Evolutionary conservation across 2,329 filamentous ascomycete species (phyloP).

Genomic region (Chaetomium strumarium): DNA sequence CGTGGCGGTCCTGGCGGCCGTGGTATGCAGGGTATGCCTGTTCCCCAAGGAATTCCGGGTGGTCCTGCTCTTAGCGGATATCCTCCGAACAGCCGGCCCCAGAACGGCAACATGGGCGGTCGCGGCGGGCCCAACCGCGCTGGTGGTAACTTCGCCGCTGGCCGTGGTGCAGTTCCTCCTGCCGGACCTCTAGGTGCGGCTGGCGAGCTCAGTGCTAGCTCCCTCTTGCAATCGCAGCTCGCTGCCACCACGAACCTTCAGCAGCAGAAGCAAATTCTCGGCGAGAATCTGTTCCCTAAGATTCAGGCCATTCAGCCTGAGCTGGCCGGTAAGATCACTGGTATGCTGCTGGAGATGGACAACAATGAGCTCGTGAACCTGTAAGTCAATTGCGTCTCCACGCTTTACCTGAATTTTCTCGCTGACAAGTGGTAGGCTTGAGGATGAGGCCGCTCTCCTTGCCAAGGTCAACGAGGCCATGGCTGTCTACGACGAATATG

Average conservation of each 20-base stretch:
- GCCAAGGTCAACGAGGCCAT: slow-evolving; percentile 97
- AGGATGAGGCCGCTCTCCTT: slow-evolving; percentile 82
- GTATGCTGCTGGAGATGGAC: slow-evolving; percentile 99
- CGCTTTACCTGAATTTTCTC: background rate
- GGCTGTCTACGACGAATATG: slow-evolving; percentile 95
- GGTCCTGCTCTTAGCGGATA: slow-evolving; percentile 51
- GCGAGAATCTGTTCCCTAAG: slow-evolving; percentile 98
- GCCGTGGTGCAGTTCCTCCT: slow-evolving; percentile 39
- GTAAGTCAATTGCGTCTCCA: slow-evolving; percentile 54
- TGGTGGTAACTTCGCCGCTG: slow-evolving; percentile 38
- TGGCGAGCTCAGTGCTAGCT: slow-evolving; percentile 36
- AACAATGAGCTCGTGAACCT: slow-evolving; percentile 89
- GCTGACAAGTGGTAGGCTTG: slow-evolving; percentile 54
- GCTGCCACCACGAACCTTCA: slow-evolving; percentile 47
- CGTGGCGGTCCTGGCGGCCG: slow-evolving; percentile 63
- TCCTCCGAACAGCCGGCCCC: slow-evolving; percentile 48
- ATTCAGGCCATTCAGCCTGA: slow-evolving; percentile 92
- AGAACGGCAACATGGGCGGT: slow-evolving; percentile 40
- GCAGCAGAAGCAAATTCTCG: slow-evolving; percentile 98
- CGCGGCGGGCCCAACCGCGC: slow-evolving; percentile 40
- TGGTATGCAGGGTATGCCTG: slow-evolving; percentile 57
- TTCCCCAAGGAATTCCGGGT: slow-evolving; percentile 47
- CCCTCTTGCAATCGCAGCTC: slow-evolving; percentile 54
- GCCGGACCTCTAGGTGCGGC: slow-evolving; percentile 31
- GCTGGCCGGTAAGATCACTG: slow-evolving; percentile 97